Percentiles rank a stretch among this genome's conserved stretches.
These are phyloP conservation scores for Miscanthus lutarioriparius DNA, from an alignment of 176 grass and related monocot species.

Conservation along the genomic window DNA sequence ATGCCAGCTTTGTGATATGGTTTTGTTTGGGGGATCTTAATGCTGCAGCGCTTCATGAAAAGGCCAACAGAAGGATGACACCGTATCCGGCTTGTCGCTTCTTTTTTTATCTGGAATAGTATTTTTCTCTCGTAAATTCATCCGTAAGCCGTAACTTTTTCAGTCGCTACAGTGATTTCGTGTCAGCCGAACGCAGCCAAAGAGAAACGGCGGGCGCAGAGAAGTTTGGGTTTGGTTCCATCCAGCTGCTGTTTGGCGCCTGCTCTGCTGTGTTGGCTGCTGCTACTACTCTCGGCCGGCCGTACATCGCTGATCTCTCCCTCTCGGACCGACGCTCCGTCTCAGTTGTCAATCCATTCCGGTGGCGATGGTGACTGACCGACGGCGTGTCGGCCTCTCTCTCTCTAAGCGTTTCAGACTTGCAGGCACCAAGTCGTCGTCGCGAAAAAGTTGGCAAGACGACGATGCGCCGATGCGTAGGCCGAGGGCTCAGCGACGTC, in stretches of 20 bases:
- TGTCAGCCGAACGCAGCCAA: too few species aligned
- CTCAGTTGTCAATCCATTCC: background rate
- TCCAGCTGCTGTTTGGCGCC: background rate
- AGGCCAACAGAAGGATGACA: too few species aligned
- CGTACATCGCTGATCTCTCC: background rate
- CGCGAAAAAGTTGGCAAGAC: background rate
- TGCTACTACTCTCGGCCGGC: background rate
- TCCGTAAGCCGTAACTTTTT: too few species aligned
- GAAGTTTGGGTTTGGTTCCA: background rate
- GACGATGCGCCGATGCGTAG: background rate
- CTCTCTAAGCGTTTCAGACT: background rate
- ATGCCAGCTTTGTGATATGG: too few species aligned
- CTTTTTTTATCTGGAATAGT: too few species aligned
- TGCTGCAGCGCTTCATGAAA: too few species aligned
- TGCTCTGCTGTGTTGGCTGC: background rate
- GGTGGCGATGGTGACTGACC: background rate
- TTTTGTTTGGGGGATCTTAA: too few species aligned
- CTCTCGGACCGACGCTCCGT: background rate
- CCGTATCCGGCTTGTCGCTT: too few species aligned
- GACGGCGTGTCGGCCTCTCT: background rate
- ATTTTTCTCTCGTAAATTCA: too few species aligned
- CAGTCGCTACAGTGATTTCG: too few species aligned
- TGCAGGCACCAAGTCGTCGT: constrained; percentile 27
- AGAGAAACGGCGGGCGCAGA: too few species aligned
- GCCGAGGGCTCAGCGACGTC: background rate